A percentile compares a stretch with the other conserved stretches of the same genome.
These are phyloP conservation scores for Aurinia saxatilis DNA, from an alignment of 345 rosid genomes.

Conservation along the genomic window DNA sequence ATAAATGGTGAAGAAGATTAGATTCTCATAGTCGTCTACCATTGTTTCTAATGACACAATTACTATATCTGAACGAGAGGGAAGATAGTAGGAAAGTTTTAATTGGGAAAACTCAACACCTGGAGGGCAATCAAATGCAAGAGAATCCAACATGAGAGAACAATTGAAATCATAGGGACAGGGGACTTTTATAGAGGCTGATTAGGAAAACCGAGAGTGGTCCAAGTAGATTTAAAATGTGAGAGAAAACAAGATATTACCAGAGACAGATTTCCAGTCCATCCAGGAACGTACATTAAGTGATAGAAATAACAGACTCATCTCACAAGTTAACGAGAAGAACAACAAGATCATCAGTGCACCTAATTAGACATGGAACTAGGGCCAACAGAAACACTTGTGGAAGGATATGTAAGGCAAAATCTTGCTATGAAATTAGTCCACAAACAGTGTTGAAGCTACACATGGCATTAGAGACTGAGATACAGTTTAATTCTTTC, in stretches of 20 bases:
- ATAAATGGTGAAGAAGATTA: background rate
- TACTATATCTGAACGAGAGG: background rate
- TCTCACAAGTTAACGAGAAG: background rate
- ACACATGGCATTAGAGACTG: background rate
- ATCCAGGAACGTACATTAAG: background rate
- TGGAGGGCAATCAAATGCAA: background rate
- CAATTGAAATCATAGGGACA: background rate
- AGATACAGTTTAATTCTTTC: background rate
- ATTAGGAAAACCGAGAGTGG: background rate
- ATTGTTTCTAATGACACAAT: background rate
- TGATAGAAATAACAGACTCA: background rate
- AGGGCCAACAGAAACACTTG: background rate
- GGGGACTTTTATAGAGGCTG: background rate
- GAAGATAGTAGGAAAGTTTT: no score
- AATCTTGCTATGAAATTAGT: background rate
- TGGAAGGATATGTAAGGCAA: background rate
- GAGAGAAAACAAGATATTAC: background rate
- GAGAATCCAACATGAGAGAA: background rate
- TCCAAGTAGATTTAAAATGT: background rate
- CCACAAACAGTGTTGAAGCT: background rate
- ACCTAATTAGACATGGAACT: background rate
- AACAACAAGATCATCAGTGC: background rate
- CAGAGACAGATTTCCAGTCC: constrained; percentile 8
- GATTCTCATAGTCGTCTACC: background rate
- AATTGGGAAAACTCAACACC: no score